Evolutionary conservation across 2,329 filamentous ascomycete species (phyloP).

Genomic region (Ophiostoma piceae): DNA sequence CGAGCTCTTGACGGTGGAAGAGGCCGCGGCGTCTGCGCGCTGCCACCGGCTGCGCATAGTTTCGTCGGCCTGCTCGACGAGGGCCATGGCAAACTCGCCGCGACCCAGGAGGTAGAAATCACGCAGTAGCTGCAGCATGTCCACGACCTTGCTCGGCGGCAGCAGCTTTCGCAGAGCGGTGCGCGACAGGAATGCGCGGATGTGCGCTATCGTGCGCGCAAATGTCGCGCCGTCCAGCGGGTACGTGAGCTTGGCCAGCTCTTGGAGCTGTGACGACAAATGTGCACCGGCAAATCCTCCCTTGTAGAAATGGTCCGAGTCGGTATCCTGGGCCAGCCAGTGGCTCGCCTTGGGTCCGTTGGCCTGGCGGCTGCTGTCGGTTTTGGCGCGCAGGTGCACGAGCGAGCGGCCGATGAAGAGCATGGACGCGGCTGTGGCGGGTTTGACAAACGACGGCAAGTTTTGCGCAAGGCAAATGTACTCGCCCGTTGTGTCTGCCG

Average conservation of each 20-base stretch:
- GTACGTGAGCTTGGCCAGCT: conserved; percentile 62
- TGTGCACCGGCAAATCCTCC: conserved; percentile 34
- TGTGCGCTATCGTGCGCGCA: conserved; percentile 65
- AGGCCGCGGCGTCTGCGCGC: conserved; percentile 42
- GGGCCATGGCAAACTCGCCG: conserved; percentile 83
- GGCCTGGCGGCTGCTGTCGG: conserved; percentile 15
- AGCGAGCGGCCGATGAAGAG: conserved; percentile 86
- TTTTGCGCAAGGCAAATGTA: conserved; percentile 56
- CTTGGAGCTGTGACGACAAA: conserved; percentile 61
- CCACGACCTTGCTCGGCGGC: conserved; percentile 68
- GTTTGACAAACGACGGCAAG: conserved; percentile 73
- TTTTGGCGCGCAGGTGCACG: conserved; percentile 59
- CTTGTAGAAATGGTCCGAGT: conserved; percentile 41
- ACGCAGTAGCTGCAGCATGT: conserved; percentile 70
- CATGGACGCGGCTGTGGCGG: conserved; percentile 71
- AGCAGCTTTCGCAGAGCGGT: conserved; percentile 78
- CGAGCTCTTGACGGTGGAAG: background rate
- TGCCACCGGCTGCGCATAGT: conserved; percentile 69
- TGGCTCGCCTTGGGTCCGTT: conserved; percentile 21
- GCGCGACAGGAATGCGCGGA: conserved; percentile 75
- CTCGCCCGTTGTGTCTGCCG: conserved; percentile 38
- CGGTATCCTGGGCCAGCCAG: conserved; percentile 18
- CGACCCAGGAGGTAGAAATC: conserved; percentile 83
- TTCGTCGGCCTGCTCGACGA: conserved; percentile 80
- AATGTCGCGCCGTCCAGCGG: conserved; percentile 70